These are phyloP conservation scores for Tremella mesenterica DNA, from an alignment of 768 basidiomycete genomes.

Conservation along the genomic window DNA sequence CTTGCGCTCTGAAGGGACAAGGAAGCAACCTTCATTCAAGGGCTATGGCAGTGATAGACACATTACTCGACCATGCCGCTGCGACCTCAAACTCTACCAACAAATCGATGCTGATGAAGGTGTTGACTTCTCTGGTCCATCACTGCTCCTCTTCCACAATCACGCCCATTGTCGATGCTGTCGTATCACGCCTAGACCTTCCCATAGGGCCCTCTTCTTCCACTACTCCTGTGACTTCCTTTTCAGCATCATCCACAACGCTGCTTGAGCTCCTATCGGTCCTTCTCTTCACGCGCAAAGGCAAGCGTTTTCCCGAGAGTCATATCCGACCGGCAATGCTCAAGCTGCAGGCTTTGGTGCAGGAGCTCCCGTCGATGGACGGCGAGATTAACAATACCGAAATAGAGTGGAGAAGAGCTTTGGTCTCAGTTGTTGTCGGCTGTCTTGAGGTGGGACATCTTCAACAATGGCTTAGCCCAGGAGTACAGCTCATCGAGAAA, in stretches of 20 bases:
- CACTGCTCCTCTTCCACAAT: slow-evolving; percentile 55
- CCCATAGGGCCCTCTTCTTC: neutral
- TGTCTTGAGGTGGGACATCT: slow-evolving; percentile 39
- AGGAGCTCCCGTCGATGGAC: neutral
- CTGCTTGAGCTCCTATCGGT: slow-evolving; percentile 37
- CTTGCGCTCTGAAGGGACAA: slow-evolving; percentile 52
- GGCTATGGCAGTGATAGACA: slow-evolving; percentile 55
- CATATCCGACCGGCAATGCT: slow-evolving; percentile 28
- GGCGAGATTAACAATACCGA: neutral
- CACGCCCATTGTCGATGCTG: slow-evolving; percentile 52
- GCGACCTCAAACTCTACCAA: slow-evolving; percentile 19
- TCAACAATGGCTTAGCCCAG: slow-evolving; percentile 39
- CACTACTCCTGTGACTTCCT: slow-evolving; percentile 6
- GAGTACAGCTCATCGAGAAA: slow-evolving; percentile 28
- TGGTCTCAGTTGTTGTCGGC: slow-evolving; percentile 20
- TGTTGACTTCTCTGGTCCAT: slow-evolving; percentile 71
- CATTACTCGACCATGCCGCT: slow-evolving; percentile 56
- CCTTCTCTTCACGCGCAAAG: slow-evolving; percentile 33
- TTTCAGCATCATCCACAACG: slow-evolving; percentile 5
- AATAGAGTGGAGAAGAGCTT: slow-evolving; percentile 16
- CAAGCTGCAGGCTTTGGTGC: slow-evolving; percentile 11
- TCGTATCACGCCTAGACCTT: slow-evolving; percentile 11
- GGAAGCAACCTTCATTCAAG: slow-evolving; percentile 57
- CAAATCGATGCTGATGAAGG: slow-evolving; percentile 45
- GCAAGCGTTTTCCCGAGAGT: slow-evolving; percentile 32